Base-by-base conservation (phyloP, 2,329 filamentous ascomycete species). In the Xylaria sp. region DNA sequence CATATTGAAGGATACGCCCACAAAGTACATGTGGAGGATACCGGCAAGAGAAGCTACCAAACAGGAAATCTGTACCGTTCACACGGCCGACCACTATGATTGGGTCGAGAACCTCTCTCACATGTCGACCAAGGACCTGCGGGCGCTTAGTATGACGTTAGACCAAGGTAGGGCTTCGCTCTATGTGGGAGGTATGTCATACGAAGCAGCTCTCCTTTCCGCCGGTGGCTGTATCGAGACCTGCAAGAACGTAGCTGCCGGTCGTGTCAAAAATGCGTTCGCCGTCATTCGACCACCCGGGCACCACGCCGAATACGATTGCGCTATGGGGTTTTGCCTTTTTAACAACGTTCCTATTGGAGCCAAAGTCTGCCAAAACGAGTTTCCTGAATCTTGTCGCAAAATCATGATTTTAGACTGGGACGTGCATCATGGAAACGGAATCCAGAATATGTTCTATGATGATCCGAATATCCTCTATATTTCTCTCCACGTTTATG, bases 261-360 rank as follows among this genome's bases (percentile, higher is more conserved):
- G 93, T 3, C 87, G 89, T 66, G 92, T 98, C 62, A 97, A 97
- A 80, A 99, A 99, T 77, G 94, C 93, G 0, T 96, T 99, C 78
- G 96, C 96, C 0, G 91, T 99, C 46, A 97, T 99, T 75, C 89
- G 96, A 15, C 96, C 96, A 1, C 96, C 96, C 0, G 96, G 96
- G 0, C 96, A 99, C 77, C 96, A 99, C 80, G 96, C 96, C 0
- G 96, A 99, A 78, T 90, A 89, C 67, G 88, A 96, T 75, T 86
- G 90, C 44, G 89, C 95, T 0, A 96, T 97, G 87, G 96, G 96
- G 0, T 99, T 99, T 78, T 99, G 96, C 79, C 88, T 98, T 68
- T 98, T 98, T 83, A 98, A 99, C 83, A 99, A 99, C 77, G 96
- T 98, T 2, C 94, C 93, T 23, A 92, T 99, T 67, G 95, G 94